These are phyloP conservation scores for Globisporangium solare DNA, from an alignment of 352 stramenopile species.

Conservation along the genomic window DNA sequence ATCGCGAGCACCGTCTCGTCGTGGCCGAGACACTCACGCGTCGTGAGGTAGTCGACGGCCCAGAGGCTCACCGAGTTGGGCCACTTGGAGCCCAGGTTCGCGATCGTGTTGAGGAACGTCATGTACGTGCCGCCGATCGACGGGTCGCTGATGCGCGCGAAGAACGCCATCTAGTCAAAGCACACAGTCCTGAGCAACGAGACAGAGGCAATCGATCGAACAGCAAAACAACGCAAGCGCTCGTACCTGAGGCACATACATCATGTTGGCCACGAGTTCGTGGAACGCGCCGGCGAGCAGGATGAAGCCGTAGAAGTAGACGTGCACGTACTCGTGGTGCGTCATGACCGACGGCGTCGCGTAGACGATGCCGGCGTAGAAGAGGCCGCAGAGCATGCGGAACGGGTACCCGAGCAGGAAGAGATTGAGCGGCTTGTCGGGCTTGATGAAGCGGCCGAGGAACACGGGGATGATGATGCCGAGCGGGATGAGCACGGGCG, in stretches of 20 bases:
- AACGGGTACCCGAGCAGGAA: constrained; percentile 85
- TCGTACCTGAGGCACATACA: constrained; percentile 83
- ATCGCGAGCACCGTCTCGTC: constrained; percentile 64
- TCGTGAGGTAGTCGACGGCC: constrained; percentile 79
- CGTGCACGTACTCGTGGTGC: constrained; percentile 65
- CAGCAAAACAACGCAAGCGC: too few species aligned
- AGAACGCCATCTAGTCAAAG: constrained; percentile 96
- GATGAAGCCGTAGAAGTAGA: constrained; percentile 79
- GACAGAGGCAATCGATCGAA: too few species aligned
- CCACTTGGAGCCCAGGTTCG: constrained; percentile 96
- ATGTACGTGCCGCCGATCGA: constrained; percentile 99
- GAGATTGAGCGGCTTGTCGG: constrained; percentile 61
- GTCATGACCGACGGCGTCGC: constrained; percentile 75
- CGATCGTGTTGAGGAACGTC: constrained; percentile 99
- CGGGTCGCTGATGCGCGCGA: constrained; percentile 95
- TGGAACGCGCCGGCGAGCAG: constrained; percentile 64
- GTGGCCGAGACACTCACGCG: constrained; percentile 73
- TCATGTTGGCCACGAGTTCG: constrained; percentile 88
- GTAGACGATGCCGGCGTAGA: constrained; percentile 84
- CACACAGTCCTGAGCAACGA: too few species aligned
- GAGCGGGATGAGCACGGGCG: constrained; percentile 82
- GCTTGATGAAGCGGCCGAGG: constrained; percentile 68
- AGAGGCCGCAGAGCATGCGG: constrained; percentile 72
- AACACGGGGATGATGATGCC: constrained; percentile 87
- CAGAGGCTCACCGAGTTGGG: constrained; percentile 83